Conservation (phyloP, 176 grass and related monocot genomes). For the sorghum (Sorghum bicolor) region DNA sequence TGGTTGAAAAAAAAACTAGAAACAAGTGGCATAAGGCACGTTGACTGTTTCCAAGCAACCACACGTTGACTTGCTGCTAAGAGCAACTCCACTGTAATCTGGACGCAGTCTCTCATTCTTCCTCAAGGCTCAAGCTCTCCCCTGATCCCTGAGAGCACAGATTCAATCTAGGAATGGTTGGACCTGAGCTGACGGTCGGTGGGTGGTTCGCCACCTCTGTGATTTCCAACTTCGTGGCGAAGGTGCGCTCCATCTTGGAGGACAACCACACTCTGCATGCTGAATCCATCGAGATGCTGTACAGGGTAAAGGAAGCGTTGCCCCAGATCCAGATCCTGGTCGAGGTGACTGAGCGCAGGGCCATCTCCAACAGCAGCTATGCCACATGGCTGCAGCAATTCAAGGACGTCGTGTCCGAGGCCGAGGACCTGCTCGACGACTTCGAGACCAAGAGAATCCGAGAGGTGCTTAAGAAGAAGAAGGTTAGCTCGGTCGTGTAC, state of each 20-base stretch:
- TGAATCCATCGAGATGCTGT: background rate
- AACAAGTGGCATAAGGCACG: background rate
- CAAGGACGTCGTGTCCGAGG: conserved; percentile 17
- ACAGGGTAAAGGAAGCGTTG: conserved; percentile 4
- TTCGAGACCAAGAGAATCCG: conserved; percentile 30
- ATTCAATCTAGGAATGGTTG: background rate
- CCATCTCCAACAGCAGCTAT: background rate
- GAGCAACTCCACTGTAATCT: background rate
- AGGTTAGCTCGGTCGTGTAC: background rate
- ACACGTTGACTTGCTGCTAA: background rate
- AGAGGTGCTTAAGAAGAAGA: background rate
- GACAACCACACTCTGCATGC: background rate
- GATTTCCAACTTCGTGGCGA: conserved; percentile 22
- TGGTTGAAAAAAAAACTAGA: background rate
- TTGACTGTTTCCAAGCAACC: background rate
- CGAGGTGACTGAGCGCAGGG: conserved; percentile 8
- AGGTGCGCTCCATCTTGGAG: conserved; percentile 10
- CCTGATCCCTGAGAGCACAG: background rate
- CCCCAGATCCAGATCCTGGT: conserved; percentile 7
- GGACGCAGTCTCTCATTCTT: background rate
- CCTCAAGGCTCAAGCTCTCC: background rate
- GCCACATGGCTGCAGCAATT: conserved; percentile 4
- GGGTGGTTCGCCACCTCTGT: conserved; percentile 13
- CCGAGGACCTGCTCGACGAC: conserved; percentile 33
- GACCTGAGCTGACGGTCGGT: background rate